Conservation (phyloP, 139 green algal species). For the Astrephomene gubernaculifera region DNA sequence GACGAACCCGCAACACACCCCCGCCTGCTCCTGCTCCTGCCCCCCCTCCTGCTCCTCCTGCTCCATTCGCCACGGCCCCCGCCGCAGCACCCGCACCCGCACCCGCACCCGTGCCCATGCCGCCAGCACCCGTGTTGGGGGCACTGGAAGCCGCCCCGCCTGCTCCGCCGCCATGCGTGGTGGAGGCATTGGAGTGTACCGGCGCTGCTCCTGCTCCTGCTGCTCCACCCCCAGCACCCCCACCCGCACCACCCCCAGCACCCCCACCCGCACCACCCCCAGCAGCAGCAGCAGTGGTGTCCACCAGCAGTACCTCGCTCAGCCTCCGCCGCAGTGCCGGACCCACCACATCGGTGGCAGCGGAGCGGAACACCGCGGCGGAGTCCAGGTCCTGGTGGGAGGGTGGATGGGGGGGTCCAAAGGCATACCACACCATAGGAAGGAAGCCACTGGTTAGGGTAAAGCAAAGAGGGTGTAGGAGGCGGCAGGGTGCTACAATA, state of each 20-base stretch:
- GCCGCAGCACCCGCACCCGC: not conserved
- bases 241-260: not conserved
- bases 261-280: not conserved
- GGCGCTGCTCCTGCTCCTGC: not conserved
- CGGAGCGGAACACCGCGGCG: constrained; percentile 22
- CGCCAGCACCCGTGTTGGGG: too few species aligned
- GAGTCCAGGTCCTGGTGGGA: not conserved
- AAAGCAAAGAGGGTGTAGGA: not conserved
- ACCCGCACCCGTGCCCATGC: too few species aligned
- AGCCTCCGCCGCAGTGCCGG: constrained; percentile 14
- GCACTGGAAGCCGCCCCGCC: too few species aligned
- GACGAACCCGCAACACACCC: not conserved
- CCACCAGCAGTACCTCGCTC: constrained; percentile 35
- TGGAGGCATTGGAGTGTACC: too few species aligned
- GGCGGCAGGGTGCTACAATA: not conserved
- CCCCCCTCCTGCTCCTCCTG: not conserved
- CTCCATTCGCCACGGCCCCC: not conserved
- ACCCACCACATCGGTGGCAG: constrained; percentile 10
- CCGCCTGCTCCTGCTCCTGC: not conserved
- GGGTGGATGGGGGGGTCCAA: not conserved
- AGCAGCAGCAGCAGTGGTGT: not conserved
- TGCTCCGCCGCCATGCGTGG: too few species aligned
- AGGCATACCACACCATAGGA: too few species aligned
- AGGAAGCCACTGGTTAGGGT: not conserved
- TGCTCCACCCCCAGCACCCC: not conserved